Evolutionary conservation across 495 filamentous ascomycete genomes (phyloP), one percentile per base, ranked within the genome.

Genomic region (Hypomontagnella submonticulosa): DNA sequence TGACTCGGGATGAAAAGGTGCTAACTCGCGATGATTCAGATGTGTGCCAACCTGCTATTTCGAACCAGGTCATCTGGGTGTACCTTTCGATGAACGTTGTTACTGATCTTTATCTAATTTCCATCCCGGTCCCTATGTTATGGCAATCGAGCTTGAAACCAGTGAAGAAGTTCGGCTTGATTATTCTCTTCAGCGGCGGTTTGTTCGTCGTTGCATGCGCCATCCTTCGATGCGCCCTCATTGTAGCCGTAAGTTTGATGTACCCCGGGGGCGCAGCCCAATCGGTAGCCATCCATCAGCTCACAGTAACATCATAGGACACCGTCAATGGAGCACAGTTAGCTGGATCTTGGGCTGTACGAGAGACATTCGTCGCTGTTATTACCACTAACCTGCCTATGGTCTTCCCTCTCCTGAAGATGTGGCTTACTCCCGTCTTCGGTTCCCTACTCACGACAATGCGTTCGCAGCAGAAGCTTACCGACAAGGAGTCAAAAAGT

Each of bases 381-480:
- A 62, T 84, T 13, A 84, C 79, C 0, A 83, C 79, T 41, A 84
- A 84, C 63, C 74, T 85, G 0, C 83, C 82, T 3, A 82, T 84
- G 79, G 66, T 85, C 10, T 84, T 84, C 75, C 81, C 82, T 33
- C 72, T 84, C 3, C 37, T 83, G 60, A 75, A 78, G 49, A 52
- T 57, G 6, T 83, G 79, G 79, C 69, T 85, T 12, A 64, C 30
- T 38, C 75, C 74, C 5, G n/a, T 77, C 0, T 71, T 80, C 66
- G 79, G 62, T 51, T 74, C 47, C 52, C 68, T 32, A 63, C 73
- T 32, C 65, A 75, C 38, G 68, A 65, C 55, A 60, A 37, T 57
- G 61, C 69, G 46, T 67, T 72, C 64, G 73, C 78, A 67, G 44
- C 66, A 13, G 66, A 77, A 33, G 44, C 54, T 67, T 10, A 70